A percentile compares a stretch with the other conserved stretches of the same genome.
Evolutionary conservation across 805 yeast genomes (phyloP).

Genomic region (Diddensiella transvaalensis): DNA sequence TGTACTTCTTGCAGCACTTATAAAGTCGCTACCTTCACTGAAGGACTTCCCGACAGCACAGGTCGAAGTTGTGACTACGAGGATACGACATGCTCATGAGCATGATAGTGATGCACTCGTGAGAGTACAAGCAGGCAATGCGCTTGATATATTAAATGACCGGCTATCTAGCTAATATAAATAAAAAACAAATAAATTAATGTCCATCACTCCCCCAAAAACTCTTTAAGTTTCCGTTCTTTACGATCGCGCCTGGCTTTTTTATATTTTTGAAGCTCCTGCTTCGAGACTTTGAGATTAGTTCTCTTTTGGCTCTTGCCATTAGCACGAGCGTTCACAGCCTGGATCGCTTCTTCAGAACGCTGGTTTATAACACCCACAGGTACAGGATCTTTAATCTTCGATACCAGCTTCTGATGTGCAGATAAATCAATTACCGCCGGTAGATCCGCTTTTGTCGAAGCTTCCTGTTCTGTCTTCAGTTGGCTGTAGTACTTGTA

Average conservation of each 20-base stretch:
- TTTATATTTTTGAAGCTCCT: constrained; percentile 23
- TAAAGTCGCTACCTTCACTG: constrained; percentile 28
- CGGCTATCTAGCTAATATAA: not conserved
- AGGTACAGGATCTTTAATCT: constrained; percentile 1
- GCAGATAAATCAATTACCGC: not conserved
- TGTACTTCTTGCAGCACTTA: constrained; percentile 46
- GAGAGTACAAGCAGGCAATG: constrained; percentile 27
- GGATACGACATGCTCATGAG: constrained; percentile 22
- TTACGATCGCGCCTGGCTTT: constrained; percentile 22
- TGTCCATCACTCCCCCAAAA: not conserved
- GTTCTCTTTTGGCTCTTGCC: constrained; percentile 22
- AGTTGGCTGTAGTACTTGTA: constrained; percentile 13
- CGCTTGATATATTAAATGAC: constrained; percentile 11
- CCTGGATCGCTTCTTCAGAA: not conserved
- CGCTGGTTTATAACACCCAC: not conserved
- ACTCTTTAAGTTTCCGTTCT: constrained; percentile 17
- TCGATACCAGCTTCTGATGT: constrained; percentile 2
- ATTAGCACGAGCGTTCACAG: constrained; percentile 16
- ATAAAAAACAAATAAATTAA: not conserved
- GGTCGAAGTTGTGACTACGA: constrained; percentile 20
- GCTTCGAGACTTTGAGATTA: constrained; percentile 18
- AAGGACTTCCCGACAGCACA: constrained; percentile 30
- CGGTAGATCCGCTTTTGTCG: not conserved
- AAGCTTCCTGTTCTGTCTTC: constrained; percentile 2
- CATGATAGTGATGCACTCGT: constrained; percentile 33